Evolutionary conservation across 192 early-diverging fungal genomes (phyloP).

Genomic region (Kickxella alabastrina): DNA sequence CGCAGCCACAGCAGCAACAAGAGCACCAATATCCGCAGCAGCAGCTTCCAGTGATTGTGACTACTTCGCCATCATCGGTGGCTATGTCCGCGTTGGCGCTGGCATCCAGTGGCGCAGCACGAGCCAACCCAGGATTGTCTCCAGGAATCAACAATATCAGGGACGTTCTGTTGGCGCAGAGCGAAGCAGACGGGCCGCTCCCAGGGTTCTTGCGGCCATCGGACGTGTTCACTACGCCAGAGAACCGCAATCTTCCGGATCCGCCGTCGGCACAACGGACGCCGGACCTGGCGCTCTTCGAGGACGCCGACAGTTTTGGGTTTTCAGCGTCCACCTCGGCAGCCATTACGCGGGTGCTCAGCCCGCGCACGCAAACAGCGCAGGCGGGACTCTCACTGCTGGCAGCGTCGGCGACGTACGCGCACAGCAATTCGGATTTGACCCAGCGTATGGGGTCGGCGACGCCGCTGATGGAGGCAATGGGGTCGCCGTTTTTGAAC

Average conservation of each 20-base stretch:
- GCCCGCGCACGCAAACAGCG: slow-evolving; percentile 46
- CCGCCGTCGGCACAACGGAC: slow-evolving; percentile 10
- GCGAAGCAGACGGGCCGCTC: slow-evolving; percentile 9
- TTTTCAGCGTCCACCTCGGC: slow-evolving; percentile 8
- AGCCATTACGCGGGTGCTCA: slow-evolving; percentile 18
- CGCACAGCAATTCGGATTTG: slow-evolving; percentile 2
- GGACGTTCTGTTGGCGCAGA: slow-evolving; percentile 12
- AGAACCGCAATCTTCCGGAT: slow-evolving; percentile 26
- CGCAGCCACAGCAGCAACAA: slow-evolving; percentile 2
- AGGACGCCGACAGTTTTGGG: slow-evolving; percentile 41
- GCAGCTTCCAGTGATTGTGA: not conserved
- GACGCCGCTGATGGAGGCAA: not conserved
- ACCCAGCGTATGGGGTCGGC: too few species aligned
- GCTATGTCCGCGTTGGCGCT: slow-evolving; percentile 4
- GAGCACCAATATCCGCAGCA: slow-evolving; percentile 8
- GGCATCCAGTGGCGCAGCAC: not conserved
- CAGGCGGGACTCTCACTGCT: slow-evolving; percentile 44
- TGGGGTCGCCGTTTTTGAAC: slow-evolving; percentile 35
- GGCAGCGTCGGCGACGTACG: slow-evolving; percentile 44
- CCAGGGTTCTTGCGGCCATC: slow-evolving; percentile 37
- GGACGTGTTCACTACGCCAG: slow-evolving; percentile 45
- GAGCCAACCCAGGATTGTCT: too few species aligned
- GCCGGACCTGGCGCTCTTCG: slow-evolving; percentile 35
- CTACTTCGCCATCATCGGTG: slow-evolving; percentile 7
- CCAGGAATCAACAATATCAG: too few species aligned